Conservation (phyloP, 1,284 basidiomycete species). For the Pulchroboletus neoregius region DNA sequence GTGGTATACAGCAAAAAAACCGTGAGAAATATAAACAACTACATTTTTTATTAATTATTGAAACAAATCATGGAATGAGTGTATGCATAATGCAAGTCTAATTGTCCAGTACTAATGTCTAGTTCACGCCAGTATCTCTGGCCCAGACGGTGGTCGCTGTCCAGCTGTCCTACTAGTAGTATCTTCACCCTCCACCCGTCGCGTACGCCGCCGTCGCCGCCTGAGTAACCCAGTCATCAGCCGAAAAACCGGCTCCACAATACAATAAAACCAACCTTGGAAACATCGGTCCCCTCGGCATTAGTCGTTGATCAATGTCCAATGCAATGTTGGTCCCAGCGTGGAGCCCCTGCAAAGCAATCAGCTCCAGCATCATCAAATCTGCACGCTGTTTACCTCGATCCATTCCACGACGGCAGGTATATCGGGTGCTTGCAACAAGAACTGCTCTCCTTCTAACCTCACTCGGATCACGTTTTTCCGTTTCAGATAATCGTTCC, state of each 20-base stretch:
- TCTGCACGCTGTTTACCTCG: slow-evolving; percentile 57
- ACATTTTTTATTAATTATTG: background rate
- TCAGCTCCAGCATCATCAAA: slow-evolving; percentile 15
- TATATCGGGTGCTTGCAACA: slow-evolving; percentile 87
- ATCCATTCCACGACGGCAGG: slow-evolving; percentile 92
- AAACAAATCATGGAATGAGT: no score
- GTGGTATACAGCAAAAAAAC: slow-evolving; percentile 22
- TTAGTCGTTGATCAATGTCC: slow-evolving; percentile 85
- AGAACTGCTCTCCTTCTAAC: slow-evolving; percentile 94
- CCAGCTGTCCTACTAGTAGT: no score
- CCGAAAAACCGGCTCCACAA: no score
- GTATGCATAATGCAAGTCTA: no score
- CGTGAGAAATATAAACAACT: no score
- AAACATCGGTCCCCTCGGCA: slow-evolving; percentile 83
- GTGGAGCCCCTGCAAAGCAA: slow-evolving; percentile 66
- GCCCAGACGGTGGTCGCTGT: background rate
- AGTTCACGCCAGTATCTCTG: background rate
- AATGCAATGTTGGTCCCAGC: slow-evolving; percentile 90
- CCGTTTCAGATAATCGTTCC: slow-evolving; percentile 92
- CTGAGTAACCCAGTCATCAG: slow-evolving; percentile 31
- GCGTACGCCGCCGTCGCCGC: slow-evolving; percentile 40
- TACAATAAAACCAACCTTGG: slow-evolving; percentile 52
- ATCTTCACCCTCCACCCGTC: slow-evolving; percentile 15
- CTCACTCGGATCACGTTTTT: slow-evolving; percentile 94
- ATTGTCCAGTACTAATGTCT: no score